Evolutionary conservation across 768 basidiomycete species (phyloP).

Genomic region (Lactifluus hygrophoroides): DNA sequence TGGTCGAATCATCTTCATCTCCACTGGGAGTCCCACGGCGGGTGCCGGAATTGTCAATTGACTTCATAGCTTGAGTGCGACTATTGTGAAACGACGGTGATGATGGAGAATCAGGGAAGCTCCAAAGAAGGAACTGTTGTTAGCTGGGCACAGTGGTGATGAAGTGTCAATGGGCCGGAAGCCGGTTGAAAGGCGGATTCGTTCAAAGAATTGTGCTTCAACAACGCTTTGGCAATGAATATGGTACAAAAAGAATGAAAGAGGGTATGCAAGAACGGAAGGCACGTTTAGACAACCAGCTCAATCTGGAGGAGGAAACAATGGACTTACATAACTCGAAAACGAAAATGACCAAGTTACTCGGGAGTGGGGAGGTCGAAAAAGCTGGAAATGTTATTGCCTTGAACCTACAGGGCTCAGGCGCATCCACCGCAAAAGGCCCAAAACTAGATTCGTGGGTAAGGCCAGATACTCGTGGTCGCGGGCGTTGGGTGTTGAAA

Average conservation of each 20-base stretch:
- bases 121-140: slow-evolving; percentile 11
- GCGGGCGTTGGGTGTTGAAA: slow-evolving; percentile 2
- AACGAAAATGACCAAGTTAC: slow-evolving; percentile 5
- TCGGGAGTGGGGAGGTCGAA: background rate
- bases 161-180: slow-evolving; percentile 9
- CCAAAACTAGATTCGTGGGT: background rate
- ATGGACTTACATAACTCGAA: slow-evolving; percentile 20
- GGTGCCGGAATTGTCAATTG: slow-evolving; percentile 31
- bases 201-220: background rate
- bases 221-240: background rate
- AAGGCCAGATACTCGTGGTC: background rate
- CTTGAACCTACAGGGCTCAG: background rate
- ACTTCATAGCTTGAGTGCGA: slow-evolving; percentile 30
- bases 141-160: slow-evolving; percentile 5
- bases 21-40: slow-evolving; percentile 22
- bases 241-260: background rate
- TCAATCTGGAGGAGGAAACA: background rate
- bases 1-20: slow-evolving; percentile 21
- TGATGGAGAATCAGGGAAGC: slow-evolving; percentile 12
- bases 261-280: background rate
- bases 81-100: slow-evolving; percentile 43
- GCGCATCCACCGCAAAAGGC: slow-evolving; percentile 3
- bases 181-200: slow-evolving; percentile 9
- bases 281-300: slow-evolving; percentile 1
- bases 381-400: slow-evolving; percentile 1